Evolutionary conservation across 768 basidiomycete species (phyloP), one percentile per base, ranked within the genome.

Genomic region (Butyriboletus loyo): DNA sequence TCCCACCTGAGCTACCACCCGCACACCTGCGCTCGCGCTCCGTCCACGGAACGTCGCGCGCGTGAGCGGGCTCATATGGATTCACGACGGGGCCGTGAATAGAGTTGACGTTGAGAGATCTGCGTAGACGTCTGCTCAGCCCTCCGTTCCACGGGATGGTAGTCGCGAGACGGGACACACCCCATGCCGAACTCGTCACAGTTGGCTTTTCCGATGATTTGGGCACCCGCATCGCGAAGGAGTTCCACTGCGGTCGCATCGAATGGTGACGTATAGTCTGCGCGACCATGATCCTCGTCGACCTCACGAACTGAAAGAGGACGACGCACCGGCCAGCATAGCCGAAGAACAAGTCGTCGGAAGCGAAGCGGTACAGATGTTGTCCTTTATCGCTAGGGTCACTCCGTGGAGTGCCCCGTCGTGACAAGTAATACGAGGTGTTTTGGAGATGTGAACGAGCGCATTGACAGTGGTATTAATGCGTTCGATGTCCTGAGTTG

Each of bases 161-260:
- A 7, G 35, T 11, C 41, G 28, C 31, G 50, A 21, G 49, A 30
- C 4, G 9, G 30, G 36, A 70, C 84, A 19, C 52, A 94, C 87
- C 96, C 96, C 96, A 98, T 98, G 1, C 96, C 96, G 70, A 98
- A 98, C 70, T 98, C 95, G 66, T 99, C 96, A 68, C 92, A 92
- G 65, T 96, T 95, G 1, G 94, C 86, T 72, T 97, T 97, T 1
- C 93, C 96, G 2, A 88, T 63, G 11, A 98, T 78, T 17, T 81
- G 69, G 0, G 86, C 92, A 0, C 92, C 93, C 0, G 61, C 62
- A 1, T 73, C 55, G 1, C 76, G 74, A 3, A 98, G 70, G 10
- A 85, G 70, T 5, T 71, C 54, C 0, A 97, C 89, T 7, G 88
- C 89, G 1, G 92, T 96, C 44, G 96, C 91, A 66, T 92, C 88